These are phyloP conservation scores for Mycena vulgaris DNA, from an alignment of 768 basidiomycete genomes.

Conservation along the genomic window DNA sequence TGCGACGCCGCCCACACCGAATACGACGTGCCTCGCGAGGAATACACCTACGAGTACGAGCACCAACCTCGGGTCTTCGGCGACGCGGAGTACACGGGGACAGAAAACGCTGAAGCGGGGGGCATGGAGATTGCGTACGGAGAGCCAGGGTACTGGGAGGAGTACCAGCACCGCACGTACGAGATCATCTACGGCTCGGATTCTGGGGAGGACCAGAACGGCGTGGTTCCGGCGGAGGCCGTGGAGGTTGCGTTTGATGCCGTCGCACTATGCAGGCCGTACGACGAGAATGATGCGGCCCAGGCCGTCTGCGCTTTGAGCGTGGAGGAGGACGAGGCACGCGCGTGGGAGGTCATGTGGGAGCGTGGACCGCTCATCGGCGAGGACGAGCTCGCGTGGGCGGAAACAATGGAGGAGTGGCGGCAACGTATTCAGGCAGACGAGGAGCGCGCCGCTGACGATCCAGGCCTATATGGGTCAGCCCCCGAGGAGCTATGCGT, in stretches of 20 bases:
- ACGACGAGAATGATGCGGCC: too few relatives aligned
- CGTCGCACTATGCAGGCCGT: too few relatives aligned
- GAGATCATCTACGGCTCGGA: neutral
- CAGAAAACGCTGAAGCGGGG: too few relatives aligned
- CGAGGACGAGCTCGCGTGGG: conserved; percentile 9
- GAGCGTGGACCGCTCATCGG: neutral
- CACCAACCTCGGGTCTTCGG: too few relatives aligned
- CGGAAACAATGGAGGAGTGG: conserved; percentile 2
- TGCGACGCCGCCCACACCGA: neutral
- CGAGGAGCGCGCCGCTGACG: neutral
- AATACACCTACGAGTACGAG: too few relatives aligned
- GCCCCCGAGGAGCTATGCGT: neutral
- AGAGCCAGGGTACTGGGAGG: neutral
- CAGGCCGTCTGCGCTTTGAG: too few relatives aligned
- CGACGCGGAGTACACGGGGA: neutral
- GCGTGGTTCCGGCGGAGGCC: too few relatives aligned
- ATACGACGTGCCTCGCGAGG: too few relatives aligned
- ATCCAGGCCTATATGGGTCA: too few relatives aligned
- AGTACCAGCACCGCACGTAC: neutral
- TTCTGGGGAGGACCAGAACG: neutral
- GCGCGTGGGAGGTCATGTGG: neutral
- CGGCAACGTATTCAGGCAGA: neutral
- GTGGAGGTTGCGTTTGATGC: too few relatives aligned
- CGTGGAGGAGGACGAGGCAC: neutral
- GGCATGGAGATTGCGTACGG: neutral